phyloP scores from a whole-genome alignment of 2,329 filamentous ascomycete genomes.

The Tothia fuscella region DNA sequence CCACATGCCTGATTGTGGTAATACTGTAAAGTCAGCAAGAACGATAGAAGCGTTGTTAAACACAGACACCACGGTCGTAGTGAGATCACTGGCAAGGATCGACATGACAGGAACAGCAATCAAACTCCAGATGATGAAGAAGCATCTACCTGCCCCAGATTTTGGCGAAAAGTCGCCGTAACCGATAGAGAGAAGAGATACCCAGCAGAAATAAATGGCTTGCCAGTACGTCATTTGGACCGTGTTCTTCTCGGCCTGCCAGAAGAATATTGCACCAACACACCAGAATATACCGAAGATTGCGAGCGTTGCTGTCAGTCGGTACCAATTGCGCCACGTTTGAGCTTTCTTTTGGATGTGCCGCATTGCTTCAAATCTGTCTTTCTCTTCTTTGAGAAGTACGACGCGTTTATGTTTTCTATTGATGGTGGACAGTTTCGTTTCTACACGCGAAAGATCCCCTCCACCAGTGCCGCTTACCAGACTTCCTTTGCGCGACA shows the following conservation, averaged over 20 bases:
- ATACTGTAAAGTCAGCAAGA: conserved; percentile 9
- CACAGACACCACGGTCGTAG: conserved; percentile 5
- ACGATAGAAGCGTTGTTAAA: conserved; percentile 8
- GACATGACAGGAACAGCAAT: conserved; percentile 10
- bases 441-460: background rate
- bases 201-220: conserved; percentile 10
- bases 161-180: conserved; percentile 10
- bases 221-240: conserved; percentile 4
- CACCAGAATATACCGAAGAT: conserved; percentile 9
- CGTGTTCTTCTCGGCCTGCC: conserved; percentile 2
- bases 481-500: background rate
- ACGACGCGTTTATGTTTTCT: conserved; percentile 5
- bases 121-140: conserved; percentile 10
- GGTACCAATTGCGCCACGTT: conserved; percentile 4
- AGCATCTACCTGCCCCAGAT: conserved; percentile 4
- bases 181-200: conserved; percentile 9
- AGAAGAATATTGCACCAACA: conserved; percentile 9
- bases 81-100: conserved; percentile 2
- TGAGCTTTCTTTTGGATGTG: conserved; percentile 5
- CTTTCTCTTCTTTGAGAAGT: conserved; percentile 15
- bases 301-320: conserved; percentile 2
- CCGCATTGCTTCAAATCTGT: conserved; percentile 23
- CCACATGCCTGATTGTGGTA: conserved; percentile 7
- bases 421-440: conserved; percentile 4
- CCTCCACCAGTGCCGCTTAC: background rate